These are phyloP conservation scores for Prunus dulcis DNA, from an alignment of 306 rosid genomes.

Conservation along the genomic window DNA sequence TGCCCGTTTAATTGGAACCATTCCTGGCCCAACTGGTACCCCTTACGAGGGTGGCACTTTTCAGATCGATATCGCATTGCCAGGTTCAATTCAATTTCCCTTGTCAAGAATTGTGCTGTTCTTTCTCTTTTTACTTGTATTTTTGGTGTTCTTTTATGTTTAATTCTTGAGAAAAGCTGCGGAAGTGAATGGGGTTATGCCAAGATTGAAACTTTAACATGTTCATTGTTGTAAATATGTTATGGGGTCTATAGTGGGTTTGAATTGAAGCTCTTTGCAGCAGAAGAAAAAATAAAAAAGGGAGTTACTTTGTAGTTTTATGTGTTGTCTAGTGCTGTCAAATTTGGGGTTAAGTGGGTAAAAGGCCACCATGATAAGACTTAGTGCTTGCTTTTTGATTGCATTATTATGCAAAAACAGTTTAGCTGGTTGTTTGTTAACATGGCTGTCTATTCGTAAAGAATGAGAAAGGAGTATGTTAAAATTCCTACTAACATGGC, in stretches of 20 bases:
- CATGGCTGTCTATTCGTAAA: background rate
- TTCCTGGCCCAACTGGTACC: slow-evolving; percentile 81
- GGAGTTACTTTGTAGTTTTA: background rate
- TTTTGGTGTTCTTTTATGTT: background rate
- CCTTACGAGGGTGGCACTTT: slow-evolving; percentile 93
- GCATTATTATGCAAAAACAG: background rate
- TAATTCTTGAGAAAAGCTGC: background rate
- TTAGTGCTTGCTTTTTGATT: background rate
- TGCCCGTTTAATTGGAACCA: slow-evolving; percentile 60
- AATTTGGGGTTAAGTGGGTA: background rate
- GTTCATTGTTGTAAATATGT: background rate
- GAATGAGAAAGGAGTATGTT: background rate
- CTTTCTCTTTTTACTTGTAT: background rate
- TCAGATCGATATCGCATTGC: slow-evolving; percentile 83
- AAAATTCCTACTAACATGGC: slow-evolving; percentile 5
- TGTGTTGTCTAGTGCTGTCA: background rate
- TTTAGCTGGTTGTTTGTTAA: slow-evolving; percentile 2
- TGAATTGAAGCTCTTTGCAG: background rate
- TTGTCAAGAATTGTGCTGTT: background rate
- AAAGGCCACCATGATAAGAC: background rate
- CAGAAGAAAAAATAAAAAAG: background rate
- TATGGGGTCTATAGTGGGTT: background rate
- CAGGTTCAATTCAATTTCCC: slow-evolving; percentile 40
- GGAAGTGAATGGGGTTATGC: background rate
- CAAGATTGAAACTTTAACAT: background rate